Conservation (phyloP, 2,329 filamentous ascomycete genomes). For the Coniochaeta pulveracea region DNA sequence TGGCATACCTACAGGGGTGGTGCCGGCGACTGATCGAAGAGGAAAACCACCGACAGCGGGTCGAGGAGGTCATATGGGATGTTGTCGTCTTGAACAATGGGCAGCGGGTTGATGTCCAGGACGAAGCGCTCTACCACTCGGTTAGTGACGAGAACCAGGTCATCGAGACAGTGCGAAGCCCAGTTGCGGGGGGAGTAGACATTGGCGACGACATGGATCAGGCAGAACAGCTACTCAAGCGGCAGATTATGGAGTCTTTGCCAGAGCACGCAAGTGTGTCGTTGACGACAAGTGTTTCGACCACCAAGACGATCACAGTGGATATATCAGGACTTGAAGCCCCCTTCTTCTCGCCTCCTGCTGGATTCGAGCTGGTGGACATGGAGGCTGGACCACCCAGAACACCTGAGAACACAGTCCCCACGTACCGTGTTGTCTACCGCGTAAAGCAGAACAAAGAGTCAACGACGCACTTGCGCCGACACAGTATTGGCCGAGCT, state of each 20-base stretch:
- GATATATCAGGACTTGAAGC: constrained; percentile 44
- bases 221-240: constrained; percentile 35
- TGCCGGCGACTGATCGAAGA: constrained; percentile 40
- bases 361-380: constrained; percentile 48
- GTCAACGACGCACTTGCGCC: constrained; percentile 21
- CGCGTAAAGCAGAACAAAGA: constrained; percentile 42
- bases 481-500: no score
- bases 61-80: constrained; percentile 54
- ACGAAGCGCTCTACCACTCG: constrained; percentile 20
- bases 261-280: constrained; percentile 46
- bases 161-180: no score
- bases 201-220: constrained; percentile 27
- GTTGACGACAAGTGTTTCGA: constrained; percentile 46
- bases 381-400: not conserved
- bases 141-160: no score
- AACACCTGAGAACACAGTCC: constrained; percentile 11
- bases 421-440: constrained; percentile 45
- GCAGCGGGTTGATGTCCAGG: constrained; percentile 42
- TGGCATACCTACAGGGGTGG: constrained; percentile 50
- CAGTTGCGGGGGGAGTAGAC: no score
- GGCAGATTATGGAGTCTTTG: constrained; percentile 42
- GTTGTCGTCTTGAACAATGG: constrained; percentile 51
- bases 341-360: constrained; percentile 40
- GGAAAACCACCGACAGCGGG: constrained; percentile 31
- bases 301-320: constrained; percentile 53